Evolutionary conservation across 371 early-diverging fungal genomes (phyloP).

Genomic region (Parasitella parasitica): DNA sequence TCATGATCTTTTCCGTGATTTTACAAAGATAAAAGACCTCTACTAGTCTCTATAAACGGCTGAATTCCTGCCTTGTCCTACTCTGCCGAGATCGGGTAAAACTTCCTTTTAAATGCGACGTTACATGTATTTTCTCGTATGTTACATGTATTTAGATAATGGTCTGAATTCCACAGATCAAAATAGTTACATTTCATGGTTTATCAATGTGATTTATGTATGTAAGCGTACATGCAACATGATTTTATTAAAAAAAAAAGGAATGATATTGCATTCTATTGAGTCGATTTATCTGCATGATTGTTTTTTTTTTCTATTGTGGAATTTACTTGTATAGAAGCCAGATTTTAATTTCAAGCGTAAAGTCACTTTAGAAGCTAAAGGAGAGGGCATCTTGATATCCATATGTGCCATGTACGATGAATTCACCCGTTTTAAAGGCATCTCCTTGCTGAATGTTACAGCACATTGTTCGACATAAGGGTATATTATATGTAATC

Average conservation of each 20-base stretch:
- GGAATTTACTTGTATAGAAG: too few species aligned
- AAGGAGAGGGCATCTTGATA: background rate
- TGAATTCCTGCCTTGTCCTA: background rate
- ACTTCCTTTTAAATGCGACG: constrained; percentile 1
- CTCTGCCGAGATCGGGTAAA: background rate
- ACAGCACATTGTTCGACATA: too few species aligned
- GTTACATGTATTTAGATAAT: background rate
- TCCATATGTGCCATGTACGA: background rate
- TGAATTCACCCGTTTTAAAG: background rate
- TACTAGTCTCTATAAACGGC: background rate
- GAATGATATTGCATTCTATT: background rate
- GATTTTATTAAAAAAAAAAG: background rate
- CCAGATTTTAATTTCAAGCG: background rate
- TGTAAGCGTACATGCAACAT: background rate
- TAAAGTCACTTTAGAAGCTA: background rate
- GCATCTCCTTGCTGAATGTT: background rate
- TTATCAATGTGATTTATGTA: background rate
- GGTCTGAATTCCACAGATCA: background rate
- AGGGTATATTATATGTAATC: too few species aligned
- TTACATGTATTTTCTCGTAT: background rate
- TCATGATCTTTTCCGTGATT: too few species aligned
- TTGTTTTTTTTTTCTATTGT: background rate
- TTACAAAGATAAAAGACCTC: too few species aligned
- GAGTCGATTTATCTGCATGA: background rate
- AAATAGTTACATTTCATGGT: background rate